Percentiles rank a stretch among this genome's conserved stretches.
Conservation (phyloP, 2,329 filamentous ascomycete genomes). For the Penicillium italicum region DNA sequence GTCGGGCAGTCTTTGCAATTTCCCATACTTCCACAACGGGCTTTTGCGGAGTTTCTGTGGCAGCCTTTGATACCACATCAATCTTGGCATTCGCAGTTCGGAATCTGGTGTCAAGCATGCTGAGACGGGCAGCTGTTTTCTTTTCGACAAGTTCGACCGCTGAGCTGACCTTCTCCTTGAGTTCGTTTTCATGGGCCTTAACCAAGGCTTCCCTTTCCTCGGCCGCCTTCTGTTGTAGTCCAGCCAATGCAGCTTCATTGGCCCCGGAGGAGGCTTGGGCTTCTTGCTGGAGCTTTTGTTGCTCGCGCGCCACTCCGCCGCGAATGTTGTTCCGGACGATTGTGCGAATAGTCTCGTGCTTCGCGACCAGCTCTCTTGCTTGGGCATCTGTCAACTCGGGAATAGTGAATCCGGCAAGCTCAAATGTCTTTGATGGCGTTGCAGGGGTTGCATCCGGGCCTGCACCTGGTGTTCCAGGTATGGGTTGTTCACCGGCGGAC, state of each 20-base stretch:
- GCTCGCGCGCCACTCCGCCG: slow-evolving; percentile 41
- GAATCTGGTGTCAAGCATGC: slow-evolving; percentile 70
- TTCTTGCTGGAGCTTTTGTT: slow-evolving; percentile 41
- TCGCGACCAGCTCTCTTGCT: slow-evolving; percentile 48
- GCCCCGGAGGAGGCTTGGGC: slow-evolving; percentile 24
- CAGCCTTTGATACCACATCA: slow-evolving; percentile 74
- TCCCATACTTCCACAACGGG: slow-evolving; percentile 86
- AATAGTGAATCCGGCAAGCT: slow-evolving; percentile 19
- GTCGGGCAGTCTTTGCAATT: slow-evolving; percentile 66
- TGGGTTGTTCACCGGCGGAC: slow-evolving; percentile 41
- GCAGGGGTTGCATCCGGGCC: slow-evolving; percentile 25
- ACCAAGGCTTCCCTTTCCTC: slow-evolving; percentile 42
- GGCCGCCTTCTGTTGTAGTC: slow-evolving; percentile 39
- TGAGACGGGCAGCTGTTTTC: slow-evolving; percentile 69
- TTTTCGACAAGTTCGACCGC: slow-evolving; percentile 71
- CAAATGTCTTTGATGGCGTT: slow-evolving; percentile 32
- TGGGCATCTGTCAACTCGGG: slow-evolving; percentile 49
- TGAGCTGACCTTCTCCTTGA: slow-evolving; percentile 55
- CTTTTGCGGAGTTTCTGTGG: slow-evolving; percentile 76
- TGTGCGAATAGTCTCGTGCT: slow-evolving; percentile 48
- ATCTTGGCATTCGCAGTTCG: slow-evolving; percentile 67
- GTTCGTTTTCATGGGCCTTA: slow-evolving; percentile 52
- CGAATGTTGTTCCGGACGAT: slow-evolving; percentile 59
- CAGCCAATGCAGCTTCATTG: slow-evolving; percentile 37
- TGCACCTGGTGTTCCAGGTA: slow-evolving; percentile 22